Evolutionary conservation across 495 filamentous ascomycete species (phyloP), one percentile per base, ranked within the genome.

Genomic region (Aspergillus bertholletiae): DNA sequence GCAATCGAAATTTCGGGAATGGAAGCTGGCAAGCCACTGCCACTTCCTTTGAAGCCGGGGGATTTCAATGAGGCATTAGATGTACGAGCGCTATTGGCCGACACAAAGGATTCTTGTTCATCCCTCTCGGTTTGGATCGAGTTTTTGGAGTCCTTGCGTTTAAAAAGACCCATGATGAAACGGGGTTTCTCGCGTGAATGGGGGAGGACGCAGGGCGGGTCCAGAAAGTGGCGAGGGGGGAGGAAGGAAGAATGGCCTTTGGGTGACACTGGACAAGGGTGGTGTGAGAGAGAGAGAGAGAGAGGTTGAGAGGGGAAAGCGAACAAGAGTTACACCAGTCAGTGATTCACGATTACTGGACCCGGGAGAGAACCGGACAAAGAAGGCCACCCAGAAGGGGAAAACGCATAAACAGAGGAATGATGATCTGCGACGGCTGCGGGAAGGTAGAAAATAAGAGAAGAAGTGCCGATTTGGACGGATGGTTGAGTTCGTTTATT

Each of bases 1-100:
- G 94, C 89, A 22, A 97, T 82, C 47, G 90, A 79, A 56, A 96
- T 75, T 62, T 84, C 80, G 39, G 77, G 78, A 58, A 83, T 76
- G 46, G 75, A 73, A 15, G 75, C 76, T n/a, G 71, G 74, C 46
- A 74, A 65, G 5, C 68, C 64, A 45, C 64, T 66, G 5, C 68
- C 64, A 45, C 64, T 66, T 46, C 70, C 70, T 49, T 73, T 77
- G 63, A 71, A 71, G 12, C 69, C 73, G 49, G 81, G 78, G 5
- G 84, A 84, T 59, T 72, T 80, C 50, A 84, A 65, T 15, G 79
- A 81, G 21, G 76, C 79, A 64, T 80, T 84, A 43, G 74, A 81
- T 34, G 68, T 80, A 39, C 77, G 70, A 53, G 74, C 75, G 52
- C 74, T 75, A 58, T 77, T 80, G 46, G 75, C 70, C 24, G 76